phyloP scores from a whole-genome alignment of 1,284 basidiomycete species.

The Tranzscheliella williamsii region DNA sequence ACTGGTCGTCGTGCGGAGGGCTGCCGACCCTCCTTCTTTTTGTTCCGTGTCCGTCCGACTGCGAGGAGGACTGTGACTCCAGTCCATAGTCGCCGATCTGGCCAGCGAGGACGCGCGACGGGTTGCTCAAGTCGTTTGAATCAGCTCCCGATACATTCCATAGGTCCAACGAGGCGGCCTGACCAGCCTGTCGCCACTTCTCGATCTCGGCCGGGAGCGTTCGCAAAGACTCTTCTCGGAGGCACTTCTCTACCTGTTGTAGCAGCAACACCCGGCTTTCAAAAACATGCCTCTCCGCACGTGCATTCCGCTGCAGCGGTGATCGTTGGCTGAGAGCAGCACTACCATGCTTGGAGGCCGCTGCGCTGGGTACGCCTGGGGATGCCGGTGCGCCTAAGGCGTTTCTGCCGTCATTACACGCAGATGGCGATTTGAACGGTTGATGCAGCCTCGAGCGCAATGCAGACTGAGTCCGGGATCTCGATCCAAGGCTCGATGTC shows the following conservation, averaged over 20 bases:
- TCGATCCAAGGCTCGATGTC: too few relatives aligned
- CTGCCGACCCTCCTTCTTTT: not conserved
- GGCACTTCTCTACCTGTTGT: conserved; percentile 26
- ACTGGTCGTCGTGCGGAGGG: conserved; percentile 1
- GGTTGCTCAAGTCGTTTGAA: not conserved
- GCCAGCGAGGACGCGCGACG: not conserved
- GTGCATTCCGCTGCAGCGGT: too few relatives aligned
- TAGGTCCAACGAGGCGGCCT: conserved; percentile 25
- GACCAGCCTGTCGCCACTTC: conserved; percentile 32
- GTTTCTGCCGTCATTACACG: too few relatives aligned
- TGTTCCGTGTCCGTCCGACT: not conserved
- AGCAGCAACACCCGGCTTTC: conserved; percentile 18
- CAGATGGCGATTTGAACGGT: conserved; percentile 3
- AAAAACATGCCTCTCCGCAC: conserved; percentile 13
- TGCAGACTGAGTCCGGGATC: too few relatives aligned
- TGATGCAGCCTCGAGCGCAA: not conserved
- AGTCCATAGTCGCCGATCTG: conserved; percentile 18
- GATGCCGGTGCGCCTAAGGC: too few relatives aligned
- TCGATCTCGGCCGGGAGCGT: conserved; percentile 17
- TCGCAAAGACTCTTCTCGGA: conserved; percentile 11
- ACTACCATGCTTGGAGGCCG: too few relatives aligned
- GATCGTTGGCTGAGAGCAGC: too few relatives aligned
- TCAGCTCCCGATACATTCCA: conserved; percentile 32
- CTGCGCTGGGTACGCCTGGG: too few relatives aligned
- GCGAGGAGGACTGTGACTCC: conserved; percentile 14